phyloP scores from a whole-genome alignment of 768 basidiomycete genomes.

The Lentinula aciculospora region DNA sequence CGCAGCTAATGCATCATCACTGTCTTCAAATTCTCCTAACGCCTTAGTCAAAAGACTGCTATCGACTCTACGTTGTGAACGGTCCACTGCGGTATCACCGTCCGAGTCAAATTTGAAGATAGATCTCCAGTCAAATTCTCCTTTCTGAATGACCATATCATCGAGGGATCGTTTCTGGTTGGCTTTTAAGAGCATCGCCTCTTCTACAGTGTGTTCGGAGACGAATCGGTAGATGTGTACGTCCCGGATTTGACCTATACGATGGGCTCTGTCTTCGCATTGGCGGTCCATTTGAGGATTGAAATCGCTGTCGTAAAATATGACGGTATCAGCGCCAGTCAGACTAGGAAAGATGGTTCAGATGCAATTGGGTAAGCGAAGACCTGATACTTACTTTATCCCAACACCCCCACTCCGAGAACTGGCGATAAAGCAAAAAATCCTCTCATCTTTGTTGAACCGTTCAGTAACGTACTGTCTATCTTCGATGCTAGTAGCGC shows the following conservation, averaged over 20 bases:
- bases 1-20: conserved; percentile 82
- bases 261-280: conserved; percentile 94
- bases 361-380: conserved; percentile 13
- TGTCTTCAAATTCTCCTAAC: conserved; percentile 82
- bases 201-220: conserved; percentile 86
- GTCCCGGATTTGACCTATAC: conserved; percentile 96
- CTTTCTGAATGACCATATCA: conserved; percentile 86
- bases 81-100: not conserved
- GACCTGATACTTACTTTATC: conserved; percentile 66
- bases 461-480: conserved; percentile 87
- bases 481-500: conserved; percentile 93
- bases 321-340: conserved; percentile 89
- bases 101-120: conserved; percentile 60
- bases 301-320: conserved; percentile 97
- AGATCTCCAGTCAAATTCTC: conserved; percentile 92
- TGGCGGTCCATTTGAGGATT: conserved; percentile 98
- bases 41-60: conserved; percentile 49
- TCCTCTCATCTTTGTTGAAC: conserved; percentile 71
- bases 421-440: conserved; percentile 88
- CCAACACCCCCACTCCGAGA: conserved; percentile 82
- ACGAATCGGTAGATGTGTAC: conserved; percentile 97
- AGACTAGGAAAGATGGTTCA: conserved; percentile 36
- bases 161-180: conserved; percentile 94
- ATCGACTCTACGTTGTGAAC: not conserved
- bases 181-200: conserved; percentile 95